Evolutionary conservation across 169 alveolate species (phyloP).

Genomic region (Cryptosporidium bovis): DNA sequence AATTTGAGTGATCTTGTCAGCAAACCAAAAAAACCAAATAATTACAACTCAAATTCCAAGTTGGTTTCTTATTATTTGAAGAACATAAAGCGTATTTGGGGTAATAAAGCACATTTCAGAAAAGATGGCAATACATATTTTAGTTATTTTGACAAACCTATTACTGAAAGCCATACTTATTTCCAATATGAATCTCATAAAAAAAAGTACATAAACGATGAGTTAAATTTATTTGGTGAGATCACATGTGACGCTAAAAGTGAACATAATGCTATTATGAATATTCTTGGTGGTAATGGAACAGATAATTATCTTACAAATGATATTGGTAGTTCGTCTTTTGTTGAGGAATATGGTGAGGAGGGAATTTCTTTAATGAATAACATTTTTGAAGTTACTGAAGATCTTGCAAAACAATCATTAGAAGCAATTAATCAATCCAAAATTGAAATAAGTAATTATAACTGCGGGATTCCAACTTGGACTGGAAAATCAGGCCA

Average conservation of each 20-base stretch:
- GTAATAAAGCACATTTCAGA: constrained; percentile 17
- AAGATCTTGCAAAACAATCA: constrained; percentile 25
- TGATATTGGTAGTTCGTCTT: constrained; percentile 27
- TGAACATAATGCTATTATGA: constrained; percentile 69
- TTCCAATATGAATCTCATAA: neutral
- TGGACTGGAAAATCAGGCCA: constrained; percentile 78
- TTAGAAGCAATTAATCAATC: constrained; percentile 30
- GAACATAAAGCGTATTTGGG: constrained; percentile 51
- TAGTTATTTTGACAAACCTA: constrained; percentile 35
- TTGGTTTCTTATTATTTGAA: constrained; percentile 2
- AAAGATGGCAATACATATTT: constrained; percentile 45
- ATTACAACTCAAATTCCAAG: neutral
- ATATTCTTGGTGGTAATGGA: constrained; percentile 45
- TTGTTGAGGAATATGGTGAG: neutral
- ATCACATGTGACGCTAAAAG: constrained; percentile 66
- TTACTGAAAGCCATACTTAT: neutral
- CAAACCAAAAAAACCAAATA: constrained; percentile 41
- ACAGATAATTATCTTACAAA: constrained; percentile 26
- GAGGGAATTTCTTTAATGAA: neutral
- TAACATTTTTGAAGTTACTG: constrained; percentile 45
- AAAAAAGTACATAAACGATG: constrained; percentile 13
- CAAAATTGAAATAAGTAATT: constrained; percentile 51
- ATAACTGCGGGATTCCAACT: constrained; percentile 73
- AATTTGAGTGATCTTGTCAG: constrained; percentile 29
- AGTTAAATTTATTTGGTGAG: constrained; percentile 55